Evolutionary conservation across 2,329 filamentous ascomycete genomes (phyloP), one percentile per base, ranked within the genome.

Genomic region (Colletotrichum aenigma): DNA sequence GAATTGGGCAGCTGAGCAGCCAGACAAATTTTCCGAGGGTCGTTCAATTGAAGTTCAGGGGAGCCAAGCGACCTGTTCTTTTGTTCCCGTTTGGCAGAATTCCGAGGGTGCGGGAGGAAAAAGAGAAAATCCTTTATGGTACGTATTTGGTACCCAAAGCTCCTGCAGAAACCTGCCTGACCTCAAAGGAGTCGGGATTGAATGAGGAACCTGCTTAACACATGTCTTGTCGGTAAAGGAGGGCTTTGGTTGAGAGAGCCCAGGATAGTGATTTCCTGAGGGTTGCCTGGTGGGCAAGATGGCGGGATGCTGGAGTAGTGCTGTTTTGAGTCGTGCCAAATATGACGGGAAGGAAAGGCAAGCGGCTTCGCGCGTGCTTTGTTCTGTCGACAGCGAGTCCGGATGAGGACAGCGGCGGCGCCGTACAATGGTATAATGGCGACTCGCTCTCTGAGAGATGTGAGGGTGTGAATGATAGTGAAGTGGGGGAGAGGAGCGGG

Each of bases 141-240:
- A 72, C 74, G 58, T 69, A 66, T 74, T 70, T 36, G 38, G 60
- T 74, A 65, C 74, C 74, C 74, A 66, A 60, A 74, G 56, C 91
- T 94, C 92, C 93, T 95, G 94, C 93, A 95, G 94, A 91, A 91
- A 88, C 93, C 93, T 90, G 93, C 93, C 61, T 95, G 93, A 93
- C 92, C 92, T 94, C 92, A 93, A 93, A 93, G 92, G 91, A 93
- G 91, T 89, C 83, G 82, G 76, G 80, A 81, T 81, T 67, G 75
- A 72, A 74, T 66, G 66, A 67, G 66, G 75, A 69, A 70, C 70
- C 66, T 76, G 71, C 75, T 72, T 75, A 72, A 77, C 71, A 77
- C 74, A 76, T 76, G 36, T 69, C 74, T 76, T 71, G 38, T 72
- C 38, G 30, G 61, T 15, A 48, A 36, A 58, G 26, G 66, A 73